Evolutionary conservation across 768 basidiomycete species (phyloP).

Genomic region (Boletus speciosus): DNA sequence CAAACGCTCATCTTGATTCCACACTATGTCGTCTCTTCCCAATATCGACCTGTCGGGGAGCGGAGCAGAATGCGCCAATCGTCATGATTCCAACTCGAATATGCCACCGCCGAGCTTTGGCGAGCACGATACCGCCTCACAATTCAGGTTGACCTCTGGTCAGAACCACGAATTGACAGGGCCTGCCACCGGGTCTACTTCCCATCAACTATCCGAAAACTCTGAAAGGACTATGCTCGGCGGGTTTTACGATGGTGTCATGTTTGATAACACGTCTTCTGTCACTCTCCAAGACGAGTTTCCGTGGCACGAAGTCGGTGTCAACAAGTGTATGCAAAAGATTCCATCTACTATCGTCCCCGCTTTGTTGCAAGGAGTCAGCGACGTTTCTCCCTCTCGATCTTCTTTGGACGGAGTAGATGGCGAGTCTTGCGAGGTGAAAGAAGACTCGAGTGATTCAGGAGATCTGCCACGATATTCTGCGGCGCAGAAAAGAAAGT

Average conservation of each 20-base stretch:
- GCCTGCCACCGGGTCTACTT: constrained; percentile 1
- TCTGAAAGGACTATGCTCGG: constrained; percentile 2
- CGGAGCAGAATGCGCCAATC: too few species aligned
- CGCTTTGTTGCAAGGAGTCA: constrained; percentile 10
- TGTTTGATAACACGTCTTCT: constrained; percentile 11
- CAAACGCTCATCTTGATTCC: constrained; percentile 2
- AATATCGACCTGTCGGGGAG: not conserved
- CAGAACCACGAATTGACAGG: not conserved
- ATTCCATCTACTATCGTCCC: constrained; percentile 19
- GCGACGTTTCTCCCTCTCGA: not conserved
- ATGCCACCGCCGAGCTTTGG: not conserved
- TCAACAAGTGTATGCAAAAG: not conserved
- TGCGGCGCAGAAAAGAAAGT: constrained; percentile 14
- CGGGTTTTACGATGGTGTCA: not conserved
- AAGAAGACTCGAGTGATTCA: not conserved
- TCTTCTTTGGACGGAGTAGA: not conserved
- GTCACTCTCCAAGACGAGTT: constrained; percentile 8
- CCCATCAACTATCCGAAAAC: not conserved
- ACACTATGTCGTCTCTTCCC: constrained; percentile 6
- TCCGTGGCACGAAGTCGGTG: constrained; percentile 1
- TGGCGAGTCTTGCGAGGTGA: not conserved
- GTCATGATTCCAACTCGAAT: not conserved
- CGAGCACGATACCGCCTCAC: not conserved
- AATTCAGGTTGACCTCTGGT: not conserved
- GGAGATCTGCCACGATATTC: constrained; percentile 4